These are phyloP conservation scores for Kickxella alabastrina DNA, from an alignment of 192 early-diverging fungal species.

Conservation along the genomic window DNA sequence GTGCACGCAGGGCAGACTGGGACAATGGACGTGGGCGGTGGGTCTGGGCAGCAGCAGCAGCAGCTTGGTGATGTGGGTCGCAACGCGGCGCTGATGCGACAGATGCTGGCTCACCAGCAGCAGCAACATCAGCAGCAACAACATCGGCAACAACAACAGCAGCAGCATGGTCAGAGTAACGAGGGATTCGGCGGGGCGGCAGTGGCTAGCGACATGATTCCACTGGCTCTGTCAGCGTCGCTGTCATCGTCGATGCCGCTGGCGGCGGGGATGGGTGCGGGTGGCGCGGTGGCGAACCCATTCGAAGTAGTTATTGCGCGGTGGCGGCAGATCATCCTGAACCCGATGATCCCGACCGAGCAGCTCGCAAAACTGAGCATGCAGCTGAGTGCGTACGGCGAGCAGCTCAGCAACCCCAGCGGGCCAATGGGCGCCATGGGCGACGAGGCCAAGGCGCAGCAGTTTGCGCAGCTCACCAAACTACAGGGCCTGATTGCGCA, in stretches of 20 bases:
- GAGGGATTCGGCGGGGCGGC: background rate
- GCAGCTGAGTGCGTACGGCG: slow-evolving; percentile 44
- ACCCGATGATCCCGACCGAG: slow-evolving; percentile 28
- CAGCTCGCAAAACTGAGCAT: slow-evolving; percentile 41
- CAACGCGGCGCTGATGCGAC: slow-evolving; percentile 15
- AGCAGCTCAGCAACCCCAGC: slow-evolving; percentile 9
- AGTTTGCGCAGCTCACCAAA: slow-evolving; percentile 37
- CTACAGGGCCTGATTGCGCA: slow-evolving; percentile 46
- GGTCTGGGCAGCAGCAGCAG: background rate
- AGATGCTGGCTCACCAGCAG: slow-evolving; percentile 18
- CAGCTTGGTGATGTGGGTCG: slow-evolving; percentile 9
- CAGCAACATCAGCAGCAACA: slow-evolving; percentile 3
- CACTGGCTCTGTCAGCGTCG: slow-evolving; percentile 9
- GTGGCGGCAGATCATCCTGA: slow-evolving; percentile 45
- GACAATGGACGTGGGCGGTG: slow-evolving; percentile 1
- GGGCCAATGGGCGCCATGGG: slow-evolving; percentile 15
- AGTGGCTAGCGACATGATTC: slow-evolving; percentile 3
- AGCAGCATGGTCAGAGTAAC: background rate
- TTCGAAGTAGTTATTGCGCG: slow-evolving; percentile 29
- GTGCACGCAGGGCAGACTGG: slow-evolving; percentile 9
- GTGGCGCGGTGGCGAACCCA: background rate
- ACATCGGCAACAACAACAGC: slow-evolving; percentile 5
- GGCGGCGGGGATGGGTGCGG: background rate
- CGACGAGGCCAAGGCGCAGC: slow-evolving; percentile 33
- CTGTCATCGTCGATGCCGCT: background rate